Percentiles rank a stretch among this genome's conserved stretches.
phyloP scores from a whole-genome alignment of 1,284 basidiomycete species.

The Thelephora terrestris region DNA sequence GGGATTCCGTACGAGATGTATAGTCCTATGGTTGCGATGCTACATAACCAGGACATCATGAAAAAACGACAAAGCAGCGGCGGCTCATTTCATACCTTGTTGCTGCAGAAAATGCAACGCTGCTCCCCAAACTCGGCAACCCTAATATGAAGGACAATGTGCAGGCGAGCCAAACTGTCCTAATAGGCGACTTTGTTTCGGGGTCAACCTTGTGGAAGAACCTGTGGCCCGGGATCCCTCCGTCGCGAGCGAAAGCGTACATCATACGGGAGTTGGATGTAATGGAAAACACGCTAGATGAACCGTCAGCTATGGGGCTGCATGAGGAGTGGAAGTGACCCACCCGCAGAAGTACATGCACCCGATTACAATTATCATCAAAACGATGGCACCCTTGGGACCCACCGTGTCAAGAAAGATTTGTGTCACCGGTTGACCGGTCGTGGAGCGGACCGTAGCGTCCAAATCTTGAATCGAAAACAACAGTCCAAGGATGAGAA shows the following conservation, averaged over 20 bases:
- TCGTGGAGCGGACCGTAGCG: conserved; percentile 37
- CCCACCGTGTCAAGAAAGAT: conserved; percentile 71
- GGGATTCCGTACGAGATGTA: conserved; percentile 70
- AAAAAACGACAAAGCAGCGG: too few relatives aligned
- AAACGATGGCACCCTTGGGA: conserved; percentile 54
- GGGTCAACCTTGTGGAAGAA: conserved; percentile 59
- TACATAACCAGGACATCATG: conserved; percentile 11
- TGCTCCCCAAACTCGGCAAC: conserved; percentile 58
- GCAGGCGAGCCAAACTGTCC: conserved; percentile 72
- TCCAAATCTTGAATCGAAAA: conserved; percentile 69
- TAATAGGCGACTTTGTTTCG: conserved; percentile 50
- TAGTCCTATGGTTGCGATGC: conserved; percentile 69
- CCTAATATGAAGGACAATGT: conserved; percentile 67
- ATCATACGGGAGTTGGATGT: conserved; percentile 75
- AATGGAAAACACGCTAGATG: conserved; percentile 52
- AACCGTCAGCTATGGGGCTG: neutral
- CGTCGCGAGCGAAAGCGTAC: conserved; percentile 66
- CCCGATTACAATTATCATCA: conserved; percentile 65
- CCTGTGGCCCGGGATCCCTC: conserved; percentile 54
- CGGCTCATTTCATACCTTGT: conserved; percentile 22
- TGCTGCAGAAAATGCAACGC: conserved; percentile 65
- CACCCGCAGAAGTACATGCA: conserved; percentile 66
- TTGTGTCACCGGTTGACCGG: conserved; percentile 64
- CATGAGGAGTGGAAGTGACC: conserved; percentile 9
- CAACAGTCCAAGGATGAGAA: conserved; percentile 58